phyloP scores from a whole-genome alignment of 1,284 basidiomycete species.

The Ganoderma lingzhi region DNA sequence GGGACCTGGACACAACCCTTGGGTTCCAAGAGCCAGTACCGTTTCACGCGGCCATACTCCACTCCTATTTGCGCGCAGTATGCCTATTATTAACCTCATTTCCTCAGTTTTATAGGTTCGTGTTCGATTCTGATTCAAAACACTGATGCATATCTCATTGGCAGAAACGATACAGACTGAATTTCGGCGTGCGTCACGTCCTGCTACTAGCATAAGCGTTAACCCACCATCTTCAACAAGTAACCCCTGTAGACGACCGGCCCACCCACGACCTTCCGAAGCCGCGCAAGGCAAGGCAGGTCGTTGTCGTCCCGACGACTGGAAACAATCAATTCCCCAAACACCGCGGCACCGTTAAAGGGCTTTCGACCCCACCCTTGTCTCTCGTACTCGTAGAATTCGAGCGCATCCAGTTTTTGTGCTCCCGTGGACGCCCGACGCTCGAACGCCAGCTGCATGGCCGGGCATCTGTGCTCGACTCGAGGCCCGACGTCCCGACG shows the following conservation, averaged over 20 bases:
- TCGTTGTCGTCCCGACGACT: not conserved
- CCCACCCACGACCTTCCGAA: not conserved
- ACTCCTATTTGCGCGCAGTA: no score
- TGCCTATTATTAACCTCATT: no score
- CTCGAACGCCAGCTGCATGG: not conserved
- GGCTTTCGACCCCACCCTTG: not conserved
- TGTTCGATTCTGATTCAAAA: no score
- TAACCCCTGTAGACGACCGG: constrained; percentile 1
- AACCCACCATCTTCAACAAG: not conserved
- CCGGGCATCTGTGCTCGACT: not conserved
- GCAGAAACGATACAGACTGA: no score
- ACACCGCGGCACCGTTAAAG: not conserved
- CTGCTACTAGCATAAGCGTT: not conserved
- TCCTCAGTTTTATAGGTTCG: no score
- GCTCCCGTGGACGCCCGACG: not conserved
- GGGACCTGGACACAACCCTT: no score
- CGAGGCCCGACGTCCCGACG: not conserved
- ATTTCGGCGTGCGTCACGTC: no score
- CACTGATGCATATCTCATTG: no score
- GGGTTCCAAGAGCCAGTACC: no score
- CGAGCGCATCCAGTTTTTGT: not conserved
- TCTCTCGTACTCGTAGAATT: not conserved
- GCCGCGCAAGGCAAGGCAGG: not conserved
- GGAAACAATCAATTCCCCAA: not conserved
- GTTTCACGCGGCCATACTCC: no score